These are phyloP conservation scores for Leccinum boreale DNA, from an alignment of 768 basidiomycete genomes.

Conservation along the genomic window DNA sequence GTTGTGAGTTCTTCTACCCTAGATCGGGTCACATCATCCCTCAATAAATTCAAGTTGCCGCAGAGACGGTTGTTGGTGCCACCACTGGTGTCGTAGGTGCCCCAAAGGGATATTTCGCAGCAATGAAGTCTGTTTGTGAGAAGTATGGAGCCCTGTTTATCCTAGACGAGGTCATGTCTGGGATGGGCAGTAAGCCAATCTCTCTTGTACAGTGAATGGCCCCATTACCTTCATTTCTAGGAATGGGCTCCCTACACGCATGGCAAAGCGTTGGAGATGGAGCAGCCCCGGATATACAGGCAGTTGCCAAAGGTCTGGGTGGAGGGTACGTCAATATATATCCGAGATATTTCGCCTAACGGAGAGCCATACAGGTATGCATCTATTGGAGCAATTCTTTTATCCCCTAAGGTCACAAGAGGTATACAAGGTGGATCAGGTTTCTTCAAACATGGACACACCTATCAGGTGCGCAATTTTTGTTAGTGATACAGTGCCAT, in stretches of 20 bases:
- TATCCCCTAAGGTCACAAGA: slow-evolving; percentile 67
- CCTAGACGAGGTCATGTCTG: slow-evolving; percentile 90
- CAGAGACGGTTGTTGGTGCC: slow-evolving; percentile 86
- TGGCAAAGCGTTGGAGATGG: slow-evolving; percentile 85
- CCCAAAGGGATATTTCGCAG: slow-evolving; percentile 82
- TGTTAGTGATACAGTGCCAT: not conserved
- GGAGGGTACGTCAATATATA: slow-evolving; percentile 58
- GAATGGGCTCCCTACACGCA: slow-evolving; percentile 83
- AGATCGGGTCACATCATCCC: not conserved
- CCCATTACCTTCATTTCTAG: slow-evolving; percentile 33
- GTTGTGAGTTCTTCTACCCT: slow-evolving; percentile 48
- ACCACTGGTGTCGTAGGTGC: slow-evolving; percentile 73
- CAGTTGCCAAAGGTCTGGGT: slow-evolving; percentile 85
- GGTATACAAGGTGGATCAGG: slow-evolving; percentile 69
- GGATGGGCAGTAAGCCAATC: slow-evolving; percentile 73
- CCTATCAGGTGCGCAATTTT: slow-evolving; percentile 58
- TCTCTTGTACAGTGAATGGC: not conserved
- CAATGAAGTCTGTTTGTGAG: slow-evolving; percentile 79
- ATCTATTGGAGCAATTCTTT: slow-evolving; percentile 76
- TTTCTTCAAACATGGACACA: slow-evolving; percentile 81
- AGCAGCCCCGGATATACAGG: slow-evolving; percentile 78
- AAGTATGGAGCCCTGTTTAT: slow-evolving; percentile 74
- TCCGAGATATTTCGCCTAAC: slow-evolving; percentile 2
- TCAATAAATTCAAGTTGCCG: slow-evolving; percentile 51
- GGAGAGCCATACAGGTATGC: slow-evolving; percentile 54